Percentiles rank a stretch among this genome's conserved stretches.
Evolutionary conservation across 345 rosid genomes (phyloP).

Genomic region (Gossypium herbaceum): DNA sequence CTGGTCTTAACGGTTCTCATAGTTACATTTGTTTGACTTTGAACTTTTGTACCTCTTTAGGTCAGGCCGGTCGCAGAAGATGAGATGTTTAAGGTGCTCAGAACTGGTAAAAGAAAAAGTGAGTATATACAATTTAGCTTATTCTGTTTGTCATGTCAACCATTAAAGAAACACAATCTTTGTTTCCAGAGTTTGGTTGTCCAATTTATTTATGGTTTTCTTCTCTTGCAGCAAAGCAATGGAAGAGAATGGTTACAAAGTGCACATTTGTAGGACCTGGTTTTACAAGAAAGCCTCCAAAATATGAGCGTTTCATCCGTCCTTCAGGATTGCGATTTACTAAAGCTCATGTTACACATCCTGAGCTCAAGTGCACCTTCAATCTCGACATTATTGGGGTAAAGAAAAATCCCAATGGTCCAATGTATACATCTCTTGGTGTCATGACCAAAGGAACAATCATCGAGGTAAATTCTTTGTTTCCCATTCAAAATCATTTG

Average conservation of each 20-base stretch:
- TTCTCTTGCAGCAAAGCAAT: slow-evolving; percentile 66
- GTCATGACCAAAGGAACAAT: slow-evolving; percentile 91
- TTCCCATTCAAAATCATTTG: too few species aligned
- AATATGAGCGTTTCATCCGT: slow-evolving; percentile 53
- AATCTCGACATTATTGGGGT: slow-evolving; percentile 79
- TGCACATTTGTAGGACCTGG: slow-evolving; percentile 71
- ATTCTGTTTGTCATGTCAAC: not conserved
- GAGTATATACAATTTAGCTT: slow-evolving; percentile 22
- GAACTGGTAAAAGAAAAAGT: slow-evolving; percentile 89
- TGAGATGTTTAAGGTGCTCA: slow-evolving; percentile 90
- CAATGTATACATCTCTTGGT: slow-evolving; percentile 89
- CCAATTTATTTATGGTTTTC: not conserved
- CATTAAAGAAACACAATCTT: not conserved
- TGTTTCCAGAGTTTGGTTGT: not conserved
- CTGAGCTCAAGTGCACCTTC: slow-evolving; percentile 85
- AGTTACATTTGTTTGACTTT: slow-evolving; percentile 8
- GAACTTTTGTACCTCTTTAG: slow-evolving; percentile 33
- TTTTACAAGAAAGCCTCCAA: slow-evolving; percentile 64
- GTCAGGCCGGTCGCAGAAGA: slow-evolving; percentile 99
- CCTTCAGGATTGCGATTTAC: slow-evolving; percentile 85
- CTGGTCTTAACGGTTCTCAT: not conserved
- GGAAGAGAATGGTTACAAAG: slow-evolving; percentile 97
- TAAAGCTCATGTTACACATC: slow-evolving; percentile 94
- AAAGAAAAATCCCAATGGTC: slow-evolving; percentile 92
- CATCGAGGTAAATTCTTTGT: slow-evolving; percentile 54